Evolutionary conservation across 441 rosid genomes (phyloP).

Genomic region (Pelargonium australe): DNA sequence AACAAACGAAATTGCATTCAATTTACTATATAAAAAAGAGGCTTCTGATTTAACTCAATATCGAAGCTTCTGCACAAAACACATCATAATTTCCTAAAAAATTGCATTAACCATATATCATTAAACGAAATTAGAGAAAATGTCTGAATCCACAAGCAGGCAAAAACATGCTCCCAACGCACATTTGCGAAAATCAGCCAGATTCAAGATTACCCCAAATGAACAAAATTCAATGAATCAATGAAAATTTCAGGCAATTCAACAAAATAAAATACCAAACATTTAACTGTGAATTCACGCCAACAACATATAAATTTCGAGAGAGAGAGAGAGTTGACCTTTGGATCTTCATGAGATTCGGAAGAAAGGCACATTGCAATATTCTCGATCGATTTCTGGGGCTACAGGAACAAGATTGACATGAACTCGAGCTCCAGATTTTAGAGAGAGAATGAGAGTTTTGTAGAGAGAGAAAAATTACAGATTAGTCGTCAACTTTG

Average conservation of each 20-base stretch:
- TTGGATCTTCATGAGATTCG: constrained; percentile 3
- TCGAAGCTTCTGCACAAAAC: not conserved
- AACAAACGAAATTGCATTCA: not conserved
- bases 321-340: constrained; percentile 10
- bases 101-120: not conserved
- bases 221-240: not conserved
- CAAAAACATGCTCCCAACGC: constrained; percentile 2
- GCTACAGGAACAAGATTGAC: not conserved
- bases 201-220: constrained; percentile 3
- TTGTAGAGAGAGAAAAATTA: not conserved
- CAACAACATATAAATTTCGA: not conserved
- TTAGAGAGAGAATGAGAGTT: not conserved
- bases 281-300: not conserved
- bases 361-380: constrained; percentile 3
- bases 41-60: not conserved
- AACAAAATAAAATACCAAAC: not conserved
- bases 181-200: not conserved
- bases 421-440: constrained; percentile 7
- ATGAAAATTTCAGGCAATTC: not conserved
- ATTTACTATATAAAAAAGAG: not conserved
- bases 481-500: constrained; percentile 8
- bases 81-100: not conserved
- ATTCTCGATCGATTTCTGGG: not conserved
- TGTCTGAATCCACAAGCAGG: constrained; percentile 3
- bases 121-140: not conserved